A percentile compares a stretch with the other conserved stretches of the same genome.
Conservation (phyloP, 140 eudicot species). For the Anethum foeniculum region DNA sequence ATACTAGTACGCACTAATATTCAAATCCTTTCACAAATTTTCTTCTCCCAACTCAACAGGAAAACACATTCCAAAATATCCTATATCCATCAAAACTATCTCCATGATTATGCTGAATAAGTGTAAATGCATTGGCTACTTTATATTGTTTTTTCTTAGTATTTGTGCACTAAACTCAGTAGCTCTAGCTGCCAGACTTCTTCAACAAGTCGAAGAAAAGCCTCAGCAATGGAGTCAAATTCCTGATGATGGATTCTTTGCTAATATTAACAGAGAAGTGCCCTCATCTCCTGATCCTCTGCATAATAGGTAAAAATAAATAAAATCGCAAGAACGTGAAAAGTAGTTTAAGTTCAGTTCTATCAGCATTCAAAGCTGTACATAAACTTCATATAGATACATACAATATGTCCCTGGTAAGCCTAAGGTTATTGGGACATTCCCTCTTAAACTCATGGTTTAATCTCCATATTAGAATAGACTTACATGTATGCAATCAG, state of each 20-base stretch:
- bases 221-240: slow-evolving; percentile 4
- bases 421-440: not conserved
- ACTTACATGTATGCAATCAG: not conserved
- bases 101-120: not conserved
- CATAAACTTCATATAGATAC: not conserved
- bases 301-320: slow-evolving; percentile 21
- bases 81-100: not conserved
- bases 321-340: not conserved
- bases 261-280: slow-evolving; percentile 20
- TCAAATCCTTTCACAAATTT: not conserved
- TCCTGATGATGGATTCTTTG: slow-evolving; percentile 17
- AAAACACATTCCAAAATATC: not conserved
- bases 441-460: not conserved
- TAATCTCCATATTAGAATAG: not conserved
- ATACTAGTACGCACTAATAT: not conserved
- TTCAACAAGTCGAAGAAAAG: slow-evolving; percentile 1
- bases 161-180: not conserved
- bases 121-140: not conserved
- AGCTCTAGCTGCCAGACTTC: slow-evolving; percentile 8
- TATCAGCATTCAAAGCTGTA: not conserved
- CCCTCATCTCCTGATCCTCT: slow-evolving; percentile 38
- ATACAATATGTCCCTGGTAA: not conserved
- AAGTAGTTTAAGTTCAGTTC: not conserved
- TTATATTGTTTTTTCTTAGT: slow-evolving; percentile 2
- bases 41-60: not conserved